Base-by-base conservation (phyloP, 495 filamentous ascomycete genomes). In the Aspergillus asperescens region DNA sequence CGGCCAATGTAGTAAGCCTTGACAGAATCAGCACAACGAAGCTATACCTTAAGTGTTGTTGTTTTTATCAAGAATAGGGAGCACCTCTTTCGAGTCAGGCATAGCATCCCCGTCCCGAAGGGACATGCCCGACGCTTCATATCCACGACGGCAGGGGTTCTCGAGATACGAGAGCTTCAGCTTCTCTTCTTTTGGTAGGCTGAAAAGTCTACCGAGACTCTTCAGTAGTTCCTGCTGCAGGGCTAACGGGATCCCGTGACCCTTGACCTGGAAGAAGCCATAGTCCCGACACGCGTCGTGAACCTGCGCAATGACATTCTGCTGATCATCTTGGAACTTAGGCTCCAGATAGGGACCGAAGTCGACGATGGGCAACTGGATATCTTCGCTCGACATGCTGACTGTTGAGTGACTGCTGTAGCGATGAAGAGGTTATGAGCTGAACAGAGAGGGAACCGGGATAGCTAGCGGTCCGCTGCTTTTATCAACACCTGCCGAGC, bases 191-290 rank as follows among this genome's bases (percentile, higher is more conserved):
- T n/a, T n/a, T 0, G 40, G 23, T 2, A 44, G 40, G 6, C 9
- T n/a, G 20, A 44, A 44, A 10, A 44, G 24, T 6, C 1, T 24
- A 2, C 24, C 16, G 13, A 19, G 19, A 15, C 15, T 10, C 8
- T 20, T 4, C 9, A 44, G 23, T 9, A 27, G 12, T 7, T 20
- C 10, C 18, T 28, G 57, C 59, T 86, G 81, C 32, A 92, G 68
- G 41, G 76, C 70, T 15, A 82, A 74, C 29, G 84, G 71, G 40
- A 94, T 81, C 7, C 85, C 86, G 13, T 87, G 84, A 60, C 93
- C 88, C 55, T 81, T 83, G 47, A 94, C 77, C 59, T 94, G 93
- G 40, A 94, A 68, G 61, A 94, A 95, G 2, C 90, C 90, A 23
- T 92, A 86, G 63, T 86, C 25, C 34, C 48, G 28, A 19, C 60